Base-by-base conservation (phyloP, 1,284 basidiomycete genomes). In the Cryptococcus deneoformans region DNA sequence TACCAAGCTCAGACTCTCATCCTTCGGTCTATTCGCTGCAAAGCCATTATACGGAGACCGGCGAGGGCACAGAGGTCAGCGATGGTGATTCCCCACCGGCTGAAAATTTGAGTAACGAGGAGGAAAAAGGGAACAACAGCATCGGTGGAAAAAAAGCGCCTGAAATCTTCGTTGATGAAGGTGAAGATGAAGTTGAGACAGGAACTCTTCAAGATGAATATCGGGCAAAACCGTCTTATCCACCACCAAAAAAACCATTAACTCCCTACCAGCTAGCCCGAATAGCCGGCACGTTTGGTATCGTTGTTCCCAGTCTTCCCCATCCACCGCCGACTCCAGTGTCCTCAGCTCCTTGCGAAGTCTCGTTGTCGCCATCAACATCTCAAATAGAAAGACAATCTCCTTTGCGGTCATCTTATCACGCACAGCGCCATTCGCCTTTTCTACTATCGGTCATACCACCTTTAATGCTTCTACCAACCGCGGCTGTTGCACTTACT, bases 241-340 rank as follows among this genome's bases (percentile, higher is more conserved):
- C 46, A 12, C 70, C 72, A n/a, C 73, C 75, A 3, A 65, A 54
- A 34, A 56, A 63, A 45, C 75, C 75, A 6, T 51, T 76, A 11
- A 59, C 62, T 1, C 75, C 73, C 5, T 56, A 66, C 37, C 72
- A 74, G 46, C 66, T 76, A 12, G 67, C 68, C 7, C 64, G 75
- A 2, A 76, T 76, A 35, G 75, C 75, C 7, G 71, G 73, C 58
- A 70, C 69, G 1, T 75, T 76, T 60, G 75, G 75, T 20, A 75
- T 76, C 48, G 66, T 69, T 56, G 65, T 73, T 8, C 75, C 75
- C 6, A 63, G 58, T 45, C 49, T 70, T 2, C 58, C 60, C n/a
- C 34, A 42, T 38, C 49, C 45, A 39, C 53, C 38, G 38, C 39
- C 39, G 16, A 58, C 46, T 36, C 52, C 47, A 34, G 47, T 38